phyloP scores from a whole-genome alignment of 1,139 yeast species.

The Yamadazyma triangularis region DNA sequence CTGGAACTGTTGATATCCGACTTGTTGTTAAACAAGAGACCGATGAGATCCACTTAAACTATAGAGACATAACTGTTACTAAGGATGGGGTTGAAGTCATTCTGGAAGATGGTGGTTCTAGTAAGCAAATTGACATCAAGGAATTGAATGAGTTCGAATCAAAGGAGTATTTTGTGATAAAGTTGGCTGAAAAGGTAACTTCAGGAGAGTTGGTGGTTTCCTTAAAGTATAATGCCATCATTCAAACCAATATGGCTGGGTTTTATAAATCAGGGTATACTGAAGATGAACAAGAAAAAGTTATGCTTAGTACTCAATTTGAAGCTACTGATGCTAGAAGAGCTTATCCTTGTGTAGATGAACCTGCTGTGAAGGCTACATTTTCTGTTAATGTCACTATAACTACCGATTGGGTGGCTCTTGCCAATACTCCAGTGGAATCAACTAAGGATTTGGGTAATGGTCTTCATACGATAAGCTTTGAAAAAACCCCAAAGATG shows the following conservation, averaged over 20 bases:
- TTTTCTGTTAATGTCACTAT: conserved; percentile 60
- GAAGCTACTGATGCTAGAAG: conserved; percentile 85
- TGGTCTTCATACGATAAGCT: conserved; percentile 21
- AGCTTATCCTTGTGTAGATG: conserved; percentile 82
- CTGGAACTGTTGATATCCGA: conserved; percentile 39
- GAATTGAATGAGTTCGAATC: conserved; percentile 17
- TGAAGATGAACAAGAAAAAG: conserved; percentile 55
- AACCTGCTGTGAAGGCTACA: conserved; percentile 72
- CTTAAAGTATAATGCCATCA: conserved; percentile 41
- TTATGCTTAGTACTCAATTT: conserved; percentile 76
- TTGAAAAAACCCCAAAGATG: conserved; percentile 61
- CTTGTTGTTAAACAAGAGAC: conserved; percentile 28
- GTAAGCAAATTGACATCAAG: conserved; percentile 8
- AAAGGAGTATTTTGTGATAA: conserved; percentile 25
- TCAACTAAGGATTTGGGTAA: conserved; percentile 5
- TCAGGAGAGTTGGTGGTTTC: conserved; percentile 14
- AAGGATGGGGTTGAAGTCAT: conserved; percentile 12
- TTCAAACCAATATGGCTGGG: conserved; percentile 67
- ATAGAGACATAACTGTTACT: conserved; percentile 27
- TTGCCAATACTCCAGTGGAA: conserved; percentile 68
- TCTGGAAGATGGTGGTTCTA: conserved; percentile 3
- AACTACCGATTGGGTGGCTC: conserved; percentile 53
- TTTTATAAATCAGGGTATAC: conserved; percentile 74
- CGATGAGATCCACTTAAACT: conserved; percentile 39
- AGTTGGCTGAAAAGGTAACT: conserved; percentile 14